These are phyloP conservation scores for Talaromyces proteolyticus DNA, from an alignment of 495 filamentous ascomycete genomes.

Conservation along the genomic window DNA sequence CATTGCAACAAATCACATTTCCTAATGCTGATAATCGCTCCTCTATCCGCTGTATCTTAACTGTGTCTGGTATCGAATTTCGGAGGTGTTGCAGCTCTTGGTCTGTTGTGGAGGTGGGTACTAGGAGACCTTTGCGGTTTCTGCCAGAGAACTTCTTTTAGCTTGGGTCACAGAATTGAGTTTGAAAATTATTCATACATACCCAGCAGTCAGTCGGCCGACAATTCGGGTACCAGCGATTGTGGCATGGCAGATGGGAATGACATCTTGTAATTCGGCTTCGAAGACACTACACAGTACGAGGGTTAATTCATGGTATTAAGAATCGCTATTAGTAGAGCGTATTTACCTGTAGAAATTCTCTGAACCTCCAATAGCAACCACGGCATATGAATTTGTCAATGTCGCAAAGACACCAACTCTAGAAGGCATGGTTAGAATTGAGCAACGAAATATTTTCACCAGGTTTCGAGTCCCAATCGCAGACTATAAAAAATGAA, in stretches of 20 bases:
- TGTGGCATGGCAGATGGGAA: conserved; percentile 95
- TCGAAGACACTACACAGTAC: conserved; percentile 95
- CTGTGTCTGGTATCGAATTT: conserved; percentile 82
- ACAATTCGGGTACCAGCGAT: conserved; percentile 96
- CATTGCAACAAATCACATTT: conserved; percentile 94
- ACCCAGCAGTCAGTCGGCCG: conserved; percentile 92
- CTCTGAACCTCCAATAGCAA: conserved; percentile 90
- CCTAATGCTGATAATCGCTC: conserved; percentile 93
- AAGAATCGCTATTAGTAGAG: too few species aligned
- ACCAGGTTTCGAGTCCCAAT: too few species aligned
- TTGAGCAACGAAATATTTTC: too few species aligned
- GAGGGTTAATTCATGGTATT: too few species aligned
- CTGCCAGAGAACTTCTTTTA: conserved; percentile 37
- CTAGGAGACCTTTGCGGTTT: conserved; percentile 93
- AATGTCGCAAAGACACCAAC: conserved; percentile 95
- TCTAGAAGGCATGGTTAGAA: conserved; percentile 45
- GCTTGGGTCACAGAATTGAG: too few species aligned
- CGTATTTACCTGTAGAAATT: conserved; percentile 99
- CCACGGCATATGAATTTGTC: conserved; percentile 91
- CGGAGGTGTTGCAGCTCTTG: conserved; percentile 96
- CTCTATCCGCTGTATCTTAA: conserved; percentile 94
- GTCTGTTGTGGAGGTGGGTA: conserved; percentile 93
- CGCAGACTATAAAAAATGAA: not conserved
- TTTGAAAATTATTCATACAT: conserved; percentile 35
- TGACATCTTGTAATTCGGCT: conserved; percentile 92